Conservation (phyloP, 345 rosid genomes). For the Clausena lansium region DNA sequence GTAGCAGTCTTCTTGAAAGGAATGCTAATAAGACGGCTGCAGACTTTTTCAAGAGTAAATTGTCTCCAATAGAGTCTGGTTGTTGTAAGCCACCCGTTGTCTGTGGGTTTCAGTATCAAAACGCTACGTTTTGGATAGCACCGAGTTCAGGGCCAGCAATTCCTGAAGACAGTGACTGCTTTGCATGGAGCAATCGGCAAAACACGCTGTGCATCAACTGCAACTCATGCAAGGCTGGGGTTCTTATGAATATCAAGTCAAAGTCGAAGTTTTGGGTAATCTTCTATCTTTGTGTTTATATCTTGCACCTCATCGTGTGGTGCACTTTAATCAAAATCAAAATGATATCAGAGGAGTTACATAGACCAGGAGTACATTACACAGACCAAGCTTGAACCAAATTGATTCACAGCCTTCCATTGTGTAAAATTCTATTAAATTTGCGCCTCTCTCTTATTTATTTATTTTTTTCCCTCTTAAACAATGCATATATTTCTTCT, state of each 20-base stretch:
- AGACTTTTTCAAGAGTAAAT: no score
- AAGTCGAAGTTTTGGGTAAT: constrained; percentile 35
- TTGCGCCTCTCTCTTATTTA: no score
- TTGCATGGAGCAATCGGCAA: constrained; percentile 49
- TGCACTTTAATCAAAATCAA: neutral
- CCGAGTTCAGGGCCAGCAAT: constrained; percentile 7
- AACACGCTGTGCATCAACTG: constrained; percentile 45
- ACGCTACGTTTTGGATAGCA: constrained; percentile 41
- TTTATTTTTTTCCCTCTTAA: no score
- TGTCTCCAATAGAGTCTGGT: constrained; percentile 18
- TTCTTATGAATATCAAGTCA: constrained; percentile 32
- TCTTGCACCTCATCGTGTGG: constrained; percentile 13
- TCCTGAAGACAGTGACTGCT: constrained; percentile 32
- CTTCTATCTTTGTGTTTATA: neutral
- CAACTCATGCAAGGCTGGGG: constrained; percentile 52
- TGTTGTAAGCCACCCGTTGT: constrained; percentile 63
- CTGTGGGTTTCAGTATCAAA: constrained; percentile 45
- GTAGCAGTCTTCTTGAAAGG: no score
- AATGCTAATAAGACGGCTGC: no score
- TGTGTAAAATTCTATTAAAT: no score
- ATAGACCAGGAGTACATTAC: no score
- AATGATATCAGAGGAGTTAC: no score
- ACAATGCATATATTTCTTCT: no score
- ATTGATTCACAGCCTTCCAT: no score
- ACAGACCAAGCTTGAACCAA: no score